Conservation (phyloP, 2,329 filamentous ascomycete species). For the Sclerotinia spermophila region DNA sequence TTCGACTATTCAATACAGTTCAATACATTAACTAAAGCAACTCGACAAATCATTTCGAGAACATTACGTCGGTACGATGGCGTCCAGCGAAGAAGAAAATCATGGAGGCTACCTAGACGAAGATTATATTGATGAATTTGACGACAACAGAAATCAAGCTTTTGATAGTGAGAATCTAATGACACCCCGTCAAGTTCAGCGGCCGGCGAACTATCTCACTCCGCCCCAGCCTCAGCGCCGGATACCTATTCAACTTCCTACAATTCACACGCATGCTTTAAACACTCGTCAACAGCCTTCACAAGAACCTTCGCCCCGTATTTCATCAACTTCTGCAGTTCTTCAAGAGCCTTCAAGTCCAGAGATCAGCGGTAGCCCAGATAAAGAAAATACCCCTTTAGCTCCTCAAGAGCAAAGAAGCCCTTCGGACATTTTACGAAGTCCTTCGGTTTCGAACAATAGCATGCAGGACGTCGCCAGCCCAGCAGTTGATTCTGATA, state of each 20-base stretch:
- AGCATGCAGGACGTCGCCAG: not conserved
- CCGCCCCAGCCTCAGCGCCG: not conserved
- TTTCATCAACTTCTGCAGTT: not conserved
- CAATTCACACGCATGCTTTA: not conserved
- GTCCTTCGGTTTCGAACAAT: not conserved
- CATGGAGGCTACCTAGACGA: not conserved
- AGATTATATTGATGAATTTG: not conserved
- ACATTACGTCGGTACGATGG: not conserved
- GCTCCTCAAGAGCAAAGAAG: not conserved
- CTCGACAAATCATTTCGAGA: not conserved
- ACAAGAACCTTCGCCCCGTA: not conserved
- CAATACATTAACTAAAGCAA: not conserved
- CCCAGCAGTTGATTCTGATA: not conserved
- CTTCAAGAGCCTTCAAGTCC: not conserved
- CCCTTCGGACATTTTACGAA: not conserved
- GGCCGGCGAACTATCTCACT: not conserved
- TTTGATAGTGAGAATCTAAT: not conserved
- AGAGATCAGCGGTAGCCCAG: not conserved
- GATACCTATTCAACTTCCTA: not conserved
- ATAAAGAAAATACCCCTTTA: not conserved
- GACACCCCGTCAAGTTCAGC: not conserved
- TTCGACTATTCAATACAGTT: too few species aligned
- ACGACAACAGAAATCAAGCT: not conserved
- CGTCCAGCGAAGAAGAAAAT: not conserved
- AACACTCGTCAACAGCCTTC: not conserved